A percentile compares a stretch with the other conserved stretches of the same genome.
phyloP scores from a whole-genome alignment of 1,284 basidiomycete species.

The Malassezia caprae region DNA sequence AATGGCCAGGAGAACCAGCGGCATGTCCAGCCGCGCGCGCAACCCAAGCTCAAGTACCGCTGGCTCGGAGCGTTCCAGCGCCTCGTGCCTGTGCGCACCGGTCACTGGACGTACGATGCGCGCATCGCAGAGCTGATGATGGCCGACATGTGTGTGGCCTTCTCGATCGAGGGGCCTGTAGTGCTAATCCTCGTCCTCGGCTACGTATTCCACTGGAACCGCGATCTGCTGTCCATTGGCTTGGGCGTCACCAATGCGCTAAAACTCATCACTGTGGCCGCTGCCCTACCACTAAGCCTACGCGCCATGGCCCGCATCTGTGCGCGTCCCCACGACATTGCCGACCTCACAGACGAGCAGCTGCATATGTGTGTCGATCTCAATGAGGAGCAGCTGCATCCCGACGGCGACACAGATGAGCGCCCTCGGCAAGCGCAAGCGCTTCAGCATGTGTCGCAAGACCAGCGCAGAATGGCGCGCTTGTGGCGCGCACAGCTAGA shows the following conservation, averaged over 20 bases:
- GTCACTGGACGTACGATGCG: conserved; percentile 5
- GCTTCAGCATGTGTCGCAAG: not conserved
- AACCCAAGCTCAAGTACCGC: not conserved
- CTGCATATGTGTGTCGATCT: not conserved
- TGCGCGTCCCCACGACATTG: not conserved
- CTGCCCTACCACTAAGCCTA: not conserved
- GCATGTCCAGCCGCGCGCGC: not conserved
- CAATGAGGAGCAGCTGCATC: not conserved
- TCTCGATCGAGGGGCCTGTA: conserved; percentile 12
- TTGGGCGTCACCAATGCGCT: conserved; percentile 9
- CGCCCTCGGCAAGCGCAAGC: not conserved
- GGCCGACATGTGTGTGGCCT: conserved; percentile 1
- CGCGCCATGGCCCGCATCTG: not conserved
- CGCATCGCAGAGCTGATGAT: conserved; percentile 12
- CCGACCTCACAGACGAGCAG: not conserved
- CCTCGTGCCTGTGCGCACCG: conserved; percentile 6
- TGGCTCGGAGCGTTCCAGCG: conserved; percentile 18
- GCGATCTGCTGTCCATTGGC: not conserved
- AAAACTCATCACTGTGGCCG: not conserved
- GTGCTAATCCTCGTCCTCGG: conserved; percentile 13
- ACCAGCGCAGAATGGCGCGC: conserved; percentile 4
- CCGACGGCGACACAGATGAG: not conserved
- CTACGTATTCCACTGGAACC: conserved; percentile 14
- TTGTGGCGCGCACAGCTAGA: conserved; percentile 18
- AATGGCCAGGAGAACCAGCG: not conserved